Evolutionary conservation across 2,329 filamentous ascomycete species (phyloP), one percentile per base, ranked within the genome.

Genomic region (Rhytidhysteron rufulum): DNA sequence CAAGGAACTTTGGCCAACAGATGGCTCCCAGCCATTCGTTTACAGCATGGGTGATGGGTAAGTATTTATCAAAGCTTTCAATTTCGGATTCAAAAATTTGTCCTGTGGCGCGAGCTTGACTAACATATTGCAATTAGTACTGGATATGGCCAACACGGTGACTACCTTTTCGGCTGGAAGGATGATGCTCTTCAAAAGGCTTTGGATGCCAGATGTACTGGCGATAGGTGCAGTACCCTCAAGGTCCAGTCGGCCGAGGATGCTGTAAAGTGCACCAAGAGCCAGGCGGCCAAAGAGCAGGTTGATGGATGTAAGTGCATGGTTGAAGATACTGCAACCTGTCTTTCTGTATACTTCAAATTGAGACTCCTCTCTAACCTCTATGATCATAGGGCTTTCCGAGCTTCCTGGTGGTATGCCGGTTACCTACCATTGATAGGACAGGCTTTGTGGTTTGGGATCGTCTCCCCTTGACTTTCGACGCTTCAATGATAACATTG

Each of bases 31-130:
- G 42, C 54, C 54, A 3, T 57, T 58, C 27, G 49, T 55, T 0
- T 58, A 57, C 37, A 54, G 50, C n/a, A 55, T 55, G 54, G 55
- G 53, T 7, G 71, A 71, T 66, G 72, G 42, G 48, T 52, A 38
- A 41, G 49, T 41, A 5, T 18, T 8, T 32, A n/a, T 32, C 17
- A n/a, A 15, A 7, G 7, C 31, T 8, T 32, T n/a, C 31, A 18
- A n/a, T 9, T 32, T 15, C 7, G 8, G 17, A 8, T 32, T 18
- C 13, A 8, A 32, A 31, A 15, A 4, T 20, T 36, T 15, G 34
- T 41, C 11, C 11, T n/a, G 20, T 27, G 8, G 24, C 8, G 24
- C 24, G 24, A 8, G 7, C 24, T 27, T 7, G 13, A 27, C 24
- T 27, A 27, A 27, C 24, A 27, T 8, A 8, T 27, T 13, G 35